Evolutionary conservation across 2,329 filamentous ascomycete genomes (phyloP), one percentile per base, ranked within the genome.

Genomic region (Paraconiothyrium sp.): DNA sequence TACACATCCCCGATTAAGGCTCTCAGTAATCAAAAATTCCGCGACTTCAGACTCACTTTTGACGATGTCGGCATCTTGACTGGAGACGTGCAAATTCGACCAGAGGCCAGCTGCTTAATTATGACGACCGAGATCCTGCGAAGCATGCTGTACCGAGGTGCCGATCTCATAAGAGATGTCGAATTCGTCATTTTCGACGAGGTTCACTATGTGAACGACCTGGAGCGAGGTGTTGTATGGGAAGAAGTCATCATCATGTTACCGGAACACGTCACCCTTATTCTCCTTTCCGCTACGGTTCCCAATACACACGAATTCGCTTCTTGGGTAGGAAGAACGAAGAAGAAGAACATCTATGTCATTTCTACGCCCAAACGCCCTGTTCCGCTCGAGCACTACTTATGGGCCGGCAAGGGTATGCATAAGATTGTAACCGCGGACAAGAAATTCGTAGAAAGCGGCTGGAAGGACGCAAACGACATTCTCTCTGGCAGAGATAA

Each of bases 181-280:
- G 95, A 99, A 69, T 99, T 97, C 76, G 95, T 99, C 69, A 97
- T 99, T 52, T 99, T 99, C 65, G 95, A 99, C 72, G 95, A 99
- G 79, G 95, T 99, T 1, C 95, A 99, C 80, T 99, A 99, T 76
- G 94, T 99, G 67, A 99, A 98, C 75, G 95, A 99, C 76, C 86
- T 91, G 30, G 95, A 98, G 78, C 88, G 95, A 80, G 95, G 95
- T 73, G 95, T 99, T 6, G 95, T 99, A 0, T 99, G 95, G 95
- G 95, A 99, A 79, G 95, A 99, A 79, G 95, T 99, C 72, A 99
- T 99, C 74, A 99, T 99, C 73, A 98, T 99, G 95, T 85, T 99
- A 58, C 95, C 95, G 0, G 94, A 97, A 76, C 95, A 99, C 80
- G 93, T 99, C 43, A 97, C 95, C 1, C 85, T 99, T 24, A 99